Conservation (phyloP, 345 rosid genomes). For the Lumnitzera littorea region DNA sequence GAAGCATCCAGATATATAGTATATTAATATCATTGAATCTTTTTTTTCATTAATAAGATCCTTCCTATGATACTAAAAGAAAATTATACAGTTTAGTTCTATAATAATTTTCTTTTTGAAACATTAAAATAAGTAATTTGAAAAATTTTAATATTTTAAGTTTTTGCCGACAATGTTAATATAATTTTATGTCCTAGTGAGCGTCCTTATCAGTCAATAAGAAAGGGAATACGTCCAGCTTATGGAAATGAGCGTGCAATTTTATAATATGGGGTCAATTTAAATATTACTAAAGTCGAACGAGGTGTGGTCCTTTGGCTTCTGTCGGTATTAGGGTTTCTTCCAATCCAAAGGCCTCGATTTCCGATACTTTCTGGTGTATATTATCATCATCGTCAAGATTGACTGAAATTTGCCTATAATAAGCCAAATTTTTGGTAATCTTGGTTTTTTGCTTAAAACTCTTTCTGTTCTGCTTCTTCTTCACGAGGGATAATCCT, state of each 20-base stretch:
- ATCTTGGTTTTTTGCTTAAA: slow-evolving; percentile 24
- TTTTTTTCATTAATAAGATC: too few relatives aligned
- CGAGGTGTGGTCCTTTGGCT: slow-evolving; percentile 39
- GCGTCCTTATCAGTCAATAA: slow-evolving; percentile 23
- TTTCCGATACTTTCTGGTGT: slow-evolving; percentile 19
- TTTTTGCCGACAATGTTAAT: slow-evolving; percentile 11
- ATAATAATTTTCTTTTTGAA: too few relatives aligned
- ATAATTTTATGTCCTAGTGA: slow-evolving; percentile 22
- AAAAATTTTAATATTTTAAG: too few relatives aligned
- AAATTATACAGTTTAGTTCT: too few relatives aligned
- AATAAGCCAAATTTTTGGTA: slow-evolving; percentile 9
- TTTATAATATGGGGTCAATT: slow-evolving; percentile 1
- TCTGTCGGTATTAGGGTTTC: slow-evolving; percentile 24
- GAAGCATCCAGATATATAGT: too few relatives aligned
- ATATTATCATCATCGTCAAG: slow-evolving; percentile 19
- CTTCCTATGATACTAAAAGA: too few relatives aligned
- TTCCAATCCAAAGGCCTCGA: slow-evolving; percentile 15
- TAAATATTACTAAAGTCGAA: slow-evolving; percentile 8
- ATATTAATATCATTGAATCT: too few relatives aligned
- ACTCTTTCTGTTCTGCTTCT: slow-evolving; percentile 29
- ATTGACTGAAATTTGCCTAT: slow-evolving; percentile 11
- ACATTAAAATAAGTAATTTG: too few relatives aligned
- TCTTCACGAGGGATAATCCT: slow-evolving; percentile 37
- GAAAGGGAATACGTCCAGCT: not conserved
- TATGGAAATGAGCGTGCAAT: slow-evolving; percentile 1